These are phyloP conservation scores for Penicillium sp. DNA, from an alignment of 2,329 filamentous ascomycete genomes.

Conservation along the genomic window DNA sequence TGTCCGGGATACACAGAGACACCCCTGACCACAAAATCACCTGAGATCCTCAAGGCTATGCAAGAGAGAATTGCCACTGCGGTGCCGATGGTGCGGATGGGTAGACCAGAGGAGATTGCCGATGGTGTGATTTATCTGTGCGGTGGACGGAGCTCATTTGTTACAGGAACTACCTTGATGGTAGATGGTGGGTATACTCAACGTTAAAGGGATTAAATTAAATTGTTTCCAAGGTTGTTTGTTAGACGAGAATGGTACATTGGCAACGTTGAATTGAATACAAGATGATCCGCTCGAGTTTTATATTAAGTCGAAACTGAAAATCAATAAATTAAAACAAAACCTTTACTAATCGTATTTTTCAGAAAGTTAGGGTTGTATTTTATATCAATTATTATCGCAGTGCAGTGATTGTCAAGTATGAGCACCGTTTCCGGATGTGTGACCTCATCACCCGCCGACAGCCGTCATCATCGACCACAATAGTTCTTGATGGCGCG, in stretches of 20 bases:
- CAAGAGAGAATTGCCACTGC: constrained; percentile 22
- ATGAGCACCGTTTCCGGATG: constrained; percentile 4
- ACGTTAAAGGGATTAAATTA: constrained; percentile 5
- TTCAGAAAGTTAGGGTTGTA: too few species aligned
- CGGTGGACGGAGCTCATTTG: constrained; percentile 24
- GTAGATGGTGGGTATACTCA: constrained; percentile 26
- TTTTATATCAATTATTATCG: too few species aligned
- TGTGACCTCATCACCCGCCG: constrained; percentile 15
- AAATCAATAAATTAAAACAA: background rate
- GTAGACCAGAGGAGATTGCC: constrained; percentile 22
- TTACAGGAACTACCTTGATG: constrained; percentile 22
- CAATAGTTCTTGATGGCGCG: background rate
- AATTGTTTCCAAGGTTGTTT: too few species aligned
- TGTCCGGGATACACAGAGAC: constrained; percentile 90
- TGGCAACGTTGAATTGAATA: background rate
- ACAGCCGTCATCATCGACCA: constrained; percentile 4
- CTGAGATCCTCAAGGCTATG: constrained; percentile 32
- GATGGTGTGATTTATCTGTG: constrained; percentile 24
- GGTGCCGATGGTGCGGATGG: constrained; percentile 25
- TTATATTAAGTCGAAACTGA: too few species aligned
- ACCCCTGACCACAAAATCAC: constrained; percentile 44
- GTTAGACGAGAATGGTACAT: background rate
- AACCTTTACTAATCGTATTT: too few species aligned
- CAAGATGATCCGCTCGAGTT: too few species aligned
- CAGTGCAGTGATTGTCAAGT: too few species aligned